Evolutionary conservation across 164 flowering plant species (phyloP).

Genomic region (Tetracentron sinense): DNA sequence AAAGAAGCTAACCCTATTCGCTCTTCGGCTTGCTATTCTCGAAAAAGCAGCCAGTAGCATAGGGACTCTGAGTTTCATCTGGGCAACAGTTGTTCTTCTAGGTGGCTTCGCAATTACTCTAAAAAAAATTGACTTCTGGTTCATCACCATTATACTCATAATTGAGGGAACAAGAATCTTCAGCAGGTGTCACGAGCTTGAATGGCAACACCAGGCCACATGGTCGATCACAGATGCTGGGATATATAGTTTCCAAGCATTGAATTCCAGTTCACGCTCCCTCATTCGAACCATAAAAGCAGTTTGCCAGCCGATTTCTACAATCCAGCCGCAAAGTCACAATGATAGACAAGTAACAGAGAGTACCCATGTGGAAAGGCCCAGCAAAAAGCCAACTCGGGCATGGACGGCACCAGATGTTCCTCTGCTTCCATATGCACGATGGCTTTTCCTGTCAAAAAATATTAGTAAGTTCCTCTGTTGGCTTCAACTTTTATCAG

Average conservation of each 20-base stretch:
- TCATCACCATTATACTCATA: slow-evolving; percentile 62
- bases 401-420: slow-evolving; percentile 75
- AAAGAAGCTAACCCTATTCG: slow-evolving; percentile 79
- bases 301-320: slow-evolving; percentile 19
- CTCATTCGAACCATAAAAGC: slow-evolving; percentile 25
- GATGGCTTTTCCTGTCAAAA: slow-evolving; percentile 65
- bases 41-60: slow-evolving; percentile 85
- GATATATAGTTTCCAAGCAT: slow-evolving; percentile 57
- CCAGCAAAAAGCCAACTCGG: slow-evolving; percentile 32
- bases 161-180: slow-evolving; percentile 85
- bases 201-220: slow-evolving; percentile 92
- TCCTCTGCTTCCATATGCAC: slow-evolving; percentile 74
- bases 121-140: slow-evolving; percentile 81
- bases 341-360: slow-evolving; percentile 25
- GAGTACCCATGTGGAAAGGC: slow-evolving; percentile 2
- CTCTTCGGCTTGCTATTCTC: slow-evolving; percentile 73
- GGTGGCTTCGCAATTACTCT: slow-evolving; percentile 93
- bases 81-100: slow-evolving; percentile 97
- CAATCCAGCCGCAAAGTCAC: slow-evolving; percentile 17
- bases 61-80: slow-evolving; percentile 87
- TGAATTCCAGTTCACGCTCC: slow-evolving; percentile 47
- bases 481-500: slow-evolving; percentile 88
- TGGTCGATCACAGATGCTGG: slow-evolving; percentile 81
- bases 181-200: slow-evolving; percentile 92
- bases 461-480: slow-evolving; percentile 72